Evolutionary conservation across 257 asterid species (phyloP), one percentile per base, ranked within the genome.

Genomic region (Solanum rostratum): DNA sequence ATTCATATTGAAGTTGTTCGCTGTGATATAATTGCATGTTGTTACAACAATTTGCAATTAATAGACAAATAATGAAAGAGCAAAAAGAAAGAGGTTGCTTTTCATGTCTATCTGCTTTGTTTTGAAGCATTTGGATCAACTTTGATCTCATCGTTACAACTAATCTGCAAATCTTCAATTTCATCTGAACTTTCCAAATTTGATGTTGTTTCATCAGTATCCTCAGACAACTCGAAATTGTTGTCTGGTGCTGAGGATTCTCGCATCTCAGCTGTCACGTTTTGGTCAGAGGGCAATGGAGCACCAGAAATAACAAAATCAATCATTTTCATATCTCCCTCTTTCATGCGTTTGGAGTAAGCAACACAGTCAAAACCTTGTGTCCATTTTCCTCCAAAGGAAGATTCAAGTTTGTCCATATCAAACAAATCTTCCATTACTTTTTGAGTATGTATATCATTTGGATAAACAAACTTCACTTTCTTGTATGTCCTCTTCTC

Each of bases 401-500:
- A 46, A 0, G 90, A 83, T 22, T 91, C 94, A 68, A 93, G 80
- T 74, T 84, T 86, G 12, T 90, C 92, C 88, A 87, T 87, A 85
- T 93, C 91, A 19, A 92, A 92, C 11, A 90, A 82, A 53, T 90
- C 73, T 50, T 90, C 95, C 94, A 91, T 91, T 73, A 91, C 50
- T 88, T 90, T 93, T 82, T 59, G 81, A 81, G 90, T 89, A 54
- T 89, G 87, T 30, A 91, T 92, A 46, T 90, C 88, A 82, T 91
- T 89, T 0, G 92, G 87, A 85, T 90, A 91, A 43, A 89, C 95
- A 54, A 93, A 93, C 87, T 84, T 90, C 78, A 93, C 90, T 86
- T 93, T 93, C 88, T 90, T 92, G 91, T 76, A 85, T 15, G 95
- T 93, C 87, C 90, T 93, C 10, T 82, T 88, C 92, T 93, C 94